Conservation (phyloP, 495 filamentous ascomycete genomes). For the Bryoglossum gracile region DNA sequence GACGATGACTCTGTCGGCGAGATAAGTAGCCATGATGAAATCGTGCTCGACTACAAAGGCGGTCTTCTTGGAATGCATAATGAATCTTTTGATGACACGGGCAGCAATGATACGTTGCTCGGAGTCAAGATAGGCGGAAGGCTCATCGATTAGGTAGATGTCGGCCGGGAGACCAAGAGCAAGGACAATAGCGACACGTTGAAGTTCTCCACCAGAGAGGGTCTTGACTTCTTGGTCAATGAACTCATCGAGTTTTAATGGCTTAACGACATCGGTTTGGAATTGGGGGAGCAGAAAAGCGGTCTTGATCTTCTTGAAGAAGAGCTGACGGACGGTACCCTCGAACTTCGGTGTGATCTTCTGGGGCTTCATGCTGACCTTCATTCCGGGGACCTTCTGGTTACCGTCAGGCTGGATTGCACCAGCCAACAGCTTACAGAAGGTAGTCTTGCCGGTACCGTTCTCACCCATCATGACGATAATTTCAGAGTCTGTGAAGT, state of each 20-base stretch:
- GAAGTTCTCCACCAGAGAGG: slow-evolving; percentile 96
- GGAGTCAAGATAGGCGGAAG: slow-evolving; percentile 89
- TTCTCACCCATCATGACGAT: slow-evolving; percentile 99
- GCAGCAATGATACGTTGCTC: slow-evolving; percentile 98
- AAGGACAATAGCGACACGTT: slow-evolving; percentile 95
- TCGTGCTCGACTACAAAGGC: slow-evolving; percentile 99
- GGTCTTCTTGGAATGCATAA: slow-evolving; percentile 99
- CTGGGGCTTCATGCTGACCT: slow-evolving; percentile 98
- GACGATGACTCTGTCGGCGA: slow-evolving; percentile 96
- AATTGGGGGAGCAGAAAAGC: slow-evolving; percentile 95
- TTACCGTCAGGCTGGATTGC: slow-evolving; percentile 79
- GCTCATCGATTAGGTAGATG: slow-evolving; percentile 97
- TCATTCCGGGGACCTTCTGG: slow-evolving; percentile 78
- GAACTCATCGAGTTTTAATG: slow-evolving; percentile 94
- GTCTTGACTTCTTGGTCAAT: slow-evolving; percentile 99
- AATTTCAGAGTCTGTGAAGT: slow-evolving; percentile 96
- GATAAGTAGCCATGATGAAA: slow-evolving; percentile 98
- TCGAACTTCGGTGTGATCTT: slow-evolving; percentile 98
- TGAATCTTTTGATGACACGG: slow-evolving; percentile 97
- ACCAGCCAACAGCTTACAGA: slow-evolving; percentile 93
- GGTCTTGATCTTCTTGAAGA: slow-evolving; percentile 96
- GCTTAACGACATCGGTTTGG: slow-evolving; percentile 99
- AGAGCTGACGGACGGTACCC: slow-evolving; percentile 88
- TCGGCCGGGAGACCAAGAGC: slow-evolving; percentile 94
- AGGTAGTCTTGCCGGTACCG: slow-evolving; percentile 93